These are phyloP conservation scores for Carex sylvatica DNA, from an alignment of 202 grass and related monocot species.

Conservation along the genomic window DNA sequence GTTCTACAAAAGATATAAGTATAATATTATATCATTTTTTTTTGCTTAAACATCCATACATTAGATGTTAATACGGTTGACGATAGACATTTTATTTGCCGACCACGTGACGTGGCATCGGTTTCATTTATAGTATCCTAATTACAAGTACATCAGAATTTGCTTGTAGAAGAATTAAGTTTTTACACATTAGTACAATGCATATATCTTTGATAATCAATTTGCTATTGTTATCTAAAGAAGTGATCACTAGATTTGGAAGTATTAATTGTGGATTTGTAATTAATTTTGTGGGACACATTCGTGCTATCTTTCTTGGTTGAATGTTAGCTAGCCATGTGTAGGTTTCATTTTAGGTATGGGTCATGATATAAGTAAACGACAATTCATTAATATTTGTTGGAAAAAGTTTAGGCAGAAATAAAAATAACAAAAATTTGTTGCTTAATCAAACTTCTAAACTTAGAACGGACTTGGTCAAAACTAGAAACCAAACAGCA, in stretches of 20 bases:
- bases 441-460: background rate
- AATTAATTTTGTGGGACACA: conserved; percentile 6
- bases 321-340: background rate
- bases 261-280: background rate
- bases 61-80: background rate
- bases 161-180: background rate
- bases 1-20: background rate
- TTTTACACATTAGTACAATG: background rate
- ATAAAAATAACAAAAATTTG: background rate
- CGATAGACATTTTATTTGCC: background rate
- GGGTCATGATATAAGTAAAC: background rate
- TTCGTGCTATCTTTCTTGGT: background rate
- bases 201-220: background rate
- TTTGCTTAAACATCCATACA: background rate
- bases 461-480: background rate
- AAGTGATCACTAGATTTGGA: background rate
- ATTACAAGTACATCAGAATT: background rate
- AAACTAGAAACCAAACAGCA: no score
- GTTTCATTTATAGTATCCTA: background rate
- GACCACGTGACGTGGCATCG: background rate
- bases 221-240: background rate
- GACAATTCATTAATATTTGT: background rate
- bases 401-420: background rate
- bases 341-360: background rate
- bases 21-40: background rate